Evolutionary conservation across 345 rosid genomes (phyloP).

Genomic region (Diplotaxis tenuifolia): DNA sequence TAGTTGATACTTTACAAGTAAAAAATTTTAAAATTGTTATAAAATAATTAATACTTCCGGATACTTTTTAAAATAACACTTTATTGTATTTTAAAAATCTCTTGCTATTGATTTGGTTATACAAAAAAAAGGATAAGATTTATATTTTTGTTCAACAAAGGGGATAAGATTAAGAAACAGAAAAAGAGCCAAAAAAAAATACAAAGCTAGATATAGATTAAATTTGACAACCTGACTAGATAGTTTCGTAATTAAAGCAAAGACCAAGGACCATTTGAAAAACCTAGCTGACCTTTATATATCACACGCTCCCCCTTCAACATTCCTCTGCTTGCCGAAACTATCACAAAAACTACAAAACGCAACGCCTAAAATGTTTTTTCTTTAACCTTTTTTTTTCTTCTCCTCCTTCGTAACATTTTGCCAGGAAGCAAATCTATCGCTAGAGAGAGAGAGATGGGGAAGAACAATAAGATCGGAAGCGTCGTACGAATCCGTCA

Average conservation of each 20-base stretch:
- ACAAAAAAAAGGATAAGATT: background rate
- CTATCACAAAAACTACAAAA: background rate
- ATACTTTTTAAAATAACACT: background rate
- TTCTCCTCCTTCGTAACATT: constrained; percentile 12
- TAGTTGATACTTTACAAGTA: background rate
- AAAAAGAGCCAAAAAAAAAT: background rate
- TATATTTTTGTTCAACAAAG: background rate
- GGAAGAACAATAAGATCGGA: constrained; percentile 57
- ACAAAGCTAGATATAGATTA: background rate
- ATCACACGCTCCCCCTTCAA: constrained; percentile 1
- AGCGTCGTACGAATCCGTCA: constrained; percentile 76
- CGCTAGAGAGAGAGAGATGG: constrained; percentile 29
- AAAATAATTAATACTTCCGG: background rate
- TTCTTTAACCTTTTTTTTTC: constrained; percentile 13
- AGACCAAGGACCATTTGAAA: background rate
- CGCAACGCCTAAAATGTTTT: constrained; percentile 35
- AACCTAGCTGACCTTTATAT: constrained; percentile 14
- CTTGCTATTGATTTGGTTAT: background rate
- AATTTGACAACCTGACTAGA: background rate
- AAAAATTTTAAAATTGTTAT: background rate
- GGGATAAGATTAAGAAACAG: background rate
- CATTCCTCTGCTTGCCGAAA: constrained; percentile 30
- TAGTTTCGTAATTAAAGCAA: background rate
- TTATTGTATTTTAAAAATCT: background rate
- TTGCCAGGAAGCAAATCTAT: constrained; percentile 27